Evolutionary conservation across 2,329 filamentous ascomycete genomes (phyloP).

Genomic region (Alternaria incomplexa): DNA sequence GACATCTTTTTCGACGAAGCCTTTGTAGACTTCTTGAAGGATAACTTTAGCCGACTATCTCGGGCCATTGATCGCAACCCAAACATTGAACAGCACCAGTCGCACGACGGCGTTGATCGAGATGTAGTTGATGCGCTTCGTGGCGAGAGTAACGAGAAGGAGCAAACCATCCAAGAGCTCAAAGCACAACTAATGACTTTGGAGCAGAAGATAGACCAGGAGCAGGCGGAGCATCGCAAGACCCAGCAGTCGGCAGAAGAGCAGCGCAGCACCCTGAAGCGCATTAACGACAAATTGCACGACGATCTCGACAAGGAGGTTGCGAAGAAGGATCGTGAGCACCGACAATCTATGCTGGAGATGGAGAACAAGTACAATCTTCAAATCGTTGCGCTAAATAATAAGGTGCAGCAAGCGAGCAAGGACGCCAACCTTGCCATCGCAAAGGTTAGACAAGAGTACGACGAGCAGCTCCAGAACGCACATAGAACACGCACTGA

Average conservation of each 20-base stretch:
- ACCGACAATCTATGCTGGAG: slow-evolving; percentile 43
- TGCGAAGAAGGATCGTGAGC: slow-evolving; percentile 54
- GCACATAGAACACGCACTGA: slow-evolving; percentile 30
- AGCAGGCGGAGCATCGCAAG: slow-evolving; percentile 73
- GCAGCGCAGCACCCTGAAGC: slow-evolving; percentile 62
- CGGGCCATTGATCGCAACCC: slow-evolving; percentile 91
- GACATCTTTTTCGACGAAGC: slow-evolving; percentile 84
- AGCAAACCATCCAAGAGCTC: slow-evolving; percentile 63
- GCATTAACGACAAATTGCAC: slow-evolving; percentile 73
- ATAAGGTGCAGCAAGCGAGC: slow-evolving; percentile 40
- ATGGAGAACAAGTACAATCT: slow-evolving; percentile 57
- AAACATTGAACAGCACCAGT: slow-evolving; percentile 81
- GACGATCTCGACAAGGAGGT: slow-evolving; percentile 72
- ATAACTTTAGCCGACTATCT: slow-evolving; percentile 86
- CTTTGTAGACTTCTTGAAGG: slow-evolving; percentile 94
- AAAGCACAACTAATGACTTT: slow-evolving; percentile 62
- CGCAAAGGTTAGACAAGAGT: slow-evolving; percentile 41
- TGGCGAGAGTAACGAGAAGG: slow-evolving; percentile 76
- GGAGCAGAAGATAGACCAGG: slow-evolving; percentile 69
- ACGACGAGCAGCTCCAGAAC: slow-evolving; percentile 41
- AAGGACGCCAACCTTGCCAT: slow-evolving; percentile 37
- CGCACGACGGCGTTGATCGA: slow-evolving; percentile 90
- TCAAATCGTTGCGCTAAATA: slow-evolving; percentile 47
- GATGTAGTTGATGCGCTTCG: slow-evolving; percentile 88
- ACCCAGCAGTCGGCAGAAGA: slow-evolving; percentile 59